Evolutionary conservation across 441 rosid species (phyloP).

Genomic region (Syzygium malaccense): DNA sequence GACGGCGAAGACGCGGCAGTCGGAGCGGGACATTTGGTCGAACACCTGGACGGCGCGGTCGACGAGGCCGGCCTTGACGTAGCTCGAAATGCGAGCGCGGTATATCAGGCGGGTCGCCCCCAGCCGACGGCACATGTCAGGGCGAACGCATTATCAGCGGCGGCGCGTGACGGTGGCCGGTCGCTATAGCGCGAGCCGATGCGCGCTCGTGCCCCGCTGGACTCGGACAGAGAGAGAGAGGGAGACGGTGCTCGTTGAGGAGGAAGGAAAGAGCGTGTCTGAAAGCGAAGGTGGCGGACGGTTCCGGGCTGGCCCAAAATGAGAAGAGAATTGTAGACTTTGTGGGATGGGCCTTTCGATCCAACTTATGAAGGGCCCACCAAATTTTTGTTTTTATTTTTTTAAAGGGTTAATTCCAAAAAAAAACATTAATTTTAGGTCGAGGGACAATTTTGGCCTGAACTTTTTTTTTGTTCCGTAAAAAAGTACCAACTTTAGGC

Average conservation of each 20-base stretch:
- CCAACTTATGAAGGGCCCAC: not conserved
- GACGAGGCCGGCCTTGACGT: slow-evolving; percentile 65
- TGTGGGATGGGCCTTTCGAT: not conserved
- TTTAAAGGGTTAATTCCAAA: no score
- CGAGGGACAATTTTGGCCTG: no score
- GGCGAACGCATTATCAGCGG: slow-evolving; percentile 45
- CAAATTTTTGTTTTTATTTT: no score
- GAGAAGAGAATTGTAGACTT: not conserved
- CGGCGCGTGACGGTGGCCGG: slow-evolving; percentile 15
- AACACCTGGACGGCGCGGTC: slow-evolving; percentile 73
- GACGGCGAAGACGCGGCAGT: slow-evolving; percentile 56
- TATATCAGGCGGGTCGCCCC: slow-evolving; percentile 83
- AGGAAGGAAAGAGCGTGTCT: not conserved
- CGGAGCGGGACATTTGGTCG: slow-evolving; percentile 84
- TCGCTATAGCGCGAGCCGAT: not conserved
- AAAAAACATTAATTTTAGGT: no score
- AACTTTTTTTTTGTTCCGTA: no score
- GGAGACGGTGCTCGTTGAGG: not conserved
- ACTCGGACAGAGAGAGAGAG: not conserved
- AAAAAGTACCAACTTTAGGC: no score
- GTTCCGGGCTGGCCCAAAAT: not conserved
- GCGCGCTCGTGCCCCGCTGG: not conserved
- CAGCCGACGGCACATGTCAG: slow-evolving; percentile 81
- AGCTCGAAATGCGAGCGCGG: slow-evolving; percentile 54
- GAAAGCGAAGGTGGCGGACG: not conserved